Evolutionary conservation across 1,284 basidiomycete genomes (phyloP), one percentile per base, ranked within the genome.

Genomic region (Kwoniella shivajii): DNA sequence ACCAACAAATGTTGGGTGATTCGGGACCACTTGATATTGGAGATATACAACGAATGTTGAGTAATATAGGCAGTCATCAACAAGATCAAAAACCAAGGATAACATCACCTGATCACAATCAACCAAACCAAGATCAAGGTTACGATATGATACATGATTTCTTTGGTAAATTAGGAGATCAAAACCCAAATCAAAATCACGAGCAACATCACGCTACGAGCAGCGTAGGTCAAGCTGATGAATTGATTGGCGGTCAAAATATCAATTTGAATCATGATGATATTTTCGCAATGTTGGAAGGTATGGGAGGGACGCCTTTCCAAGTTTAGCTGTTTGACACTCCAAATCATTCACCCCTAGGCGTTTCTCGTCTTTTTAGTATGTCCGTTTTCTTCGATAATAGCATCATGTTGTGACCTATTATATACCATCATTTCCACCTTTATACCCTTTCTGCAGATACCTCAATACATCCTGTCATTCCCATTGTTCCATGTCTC

Each of bases 231-330:
- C 54, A 54, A 16, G 56, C 49, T 18, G 51, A 50, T 26, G 57
- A 59, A 26, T 48, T 48, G 6, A 30, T 56, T 18, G 50, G 50
- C 5, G 56, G 56, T 6, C 30, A 52, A 3, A 22, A 49, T 30
- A 30, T 13, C 18, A 24, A 27, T 27, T 50, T 43, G 16, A 27
- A 46, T 1, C 48, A 34, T 3, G 45, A 44, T 27, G 61, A 57
- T 52, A 45, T 63, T 13, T 59, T 63, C 27, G 54, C 57, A 14
- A 48, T 59, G 47, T 48, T 63, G 30, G 54, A 61, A 29, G 56
- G 51, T 5, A 36, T n/a, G n/a, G n/a, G n/a, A n/a, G n/a, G n/a
- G n/a, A n/a, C n/a, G n/a, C n/a, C n/a, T n/a, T n/a, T n/a, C n/a
- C n/a, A n/a, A n/a, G n/a, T n/a, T n/a, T n/a, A n/a, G n/a, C n/a